Evolutionary conservation across 2,329 filamentous ascomycete genomes (phyloP), one percentile per base, ranked within the genome.

Genomic region (Akanthomyces uredinophilus): DNA sequence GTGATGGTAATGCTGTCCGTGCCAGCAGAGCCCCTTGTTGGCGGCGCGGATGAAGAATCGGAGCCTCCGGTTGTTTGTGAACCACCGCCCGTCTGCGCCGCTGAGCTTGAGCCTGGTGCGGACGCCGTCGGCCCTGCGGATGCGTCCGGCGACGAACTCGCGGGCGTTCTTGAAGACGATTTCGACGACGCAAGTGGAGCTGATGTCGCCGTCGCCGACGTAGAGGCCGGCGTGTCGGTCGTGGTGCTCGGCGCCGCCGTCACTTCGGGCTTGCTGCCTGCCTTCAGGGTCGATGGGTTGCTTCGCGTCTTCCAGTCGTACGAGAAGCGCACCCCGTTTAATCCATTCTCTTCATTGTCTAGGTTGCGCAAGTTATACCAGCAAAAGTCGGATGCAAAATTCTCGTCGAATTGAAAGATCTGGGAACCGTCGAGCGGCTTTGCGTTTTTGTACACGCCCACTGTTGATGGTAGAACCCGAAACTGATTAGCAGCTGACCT

Each of bases 301-400:
- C 44, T 39, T 4, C 52, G 52, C 16, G 39, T 44, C 24, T 55
- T 55, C 52, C 52, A 55, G 24, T 55, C 39, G 24, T 55, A 55
- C 14, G 52, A 55, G 24, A 44, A 55, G 10, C 52, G 52, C 5
- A 44, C 16, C 4, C 39, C 52, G 16, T 44, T 55, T 3, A 44
- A 5, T 3, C 52, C 52, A 16, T 43, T 44, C 8, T 55, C 52
- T 2, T 55, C 52, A 20, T 44, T 13, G 16, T 29, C 39, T 4
- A 54, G 39, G 39, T 55, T 55, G 14, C 52, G 37, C 37, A 54
- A 22, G 51, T 43, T 43, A 10, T 54, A 54, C 51, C 51, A 54
- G 35, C 51, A 54, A 41, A 27, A 18, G 14, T 54, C 51, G 14
- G 51, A 54, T 1, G 51, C 22, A 11, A 54, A 54, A 11, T 27